Evolutionary conservation across 2,329 filamentous ascomycete species (phyloP), one percentile per base, ranked within the genome.

Genomic region (Penicillium hordei): DNA sequence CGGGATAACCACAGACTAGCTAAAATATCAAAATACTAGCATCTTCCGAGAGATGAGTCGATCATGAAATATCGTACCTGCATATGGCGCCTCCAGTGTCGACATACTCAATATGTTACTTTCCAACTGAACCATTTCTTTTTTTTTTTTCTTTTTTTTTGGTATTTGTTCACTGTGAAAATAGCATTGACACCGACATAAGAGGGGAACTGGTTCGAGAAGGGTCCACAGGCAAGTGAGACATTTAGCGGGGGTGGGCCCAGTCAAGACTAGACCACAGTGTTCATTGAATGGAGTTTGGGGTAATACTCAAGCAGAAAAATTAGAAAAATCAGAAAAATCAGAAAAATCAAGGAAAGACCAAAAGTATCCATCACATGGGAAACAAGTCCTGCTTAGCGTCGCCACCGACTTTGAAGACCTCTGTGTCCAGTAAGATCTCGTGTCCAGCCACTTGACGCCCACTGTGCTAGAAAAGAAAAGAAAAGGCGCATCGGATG

Each of bases 41-140:
- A 51, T 44, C 19, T 9, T 43, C 19, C 36, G 29, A 29, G 34
- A 23, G n/a, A 15, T 27, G 19, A 29, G 12, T 43, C 45, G 38
- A 23, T 55, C 46, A 13, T 44, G 44, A 8, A 13, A 31, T 9
- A 17, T 40, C n/a, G 51, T 58, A 58, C 55, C 55, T 58, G 55
- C 55, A 49, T 58, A 43, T 15, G 12, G 19, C 10, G 15, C 19
- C 12, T 25, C n/a, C 17, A 23, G 3, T 42, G 23, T 31, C 21
- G 31, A 52, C 1, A 33, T 19, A 25, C 15, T 19, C 13, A 12
- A 31, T 5, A 19, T 23, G 23, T 10, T 17, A 33, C 19, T 21
- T 21, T 21, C 48, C 17, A 3, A n/a, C 12, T 25, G 1, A 27
- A n/a, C 7, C 15, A 13, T 31, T 17, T 34, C 7, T n/a, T n/a